Base-by-base conservation (phyloP, 2,329 filamentous ascomycete genomes). In the Lecanosticta acicola region DNA sequence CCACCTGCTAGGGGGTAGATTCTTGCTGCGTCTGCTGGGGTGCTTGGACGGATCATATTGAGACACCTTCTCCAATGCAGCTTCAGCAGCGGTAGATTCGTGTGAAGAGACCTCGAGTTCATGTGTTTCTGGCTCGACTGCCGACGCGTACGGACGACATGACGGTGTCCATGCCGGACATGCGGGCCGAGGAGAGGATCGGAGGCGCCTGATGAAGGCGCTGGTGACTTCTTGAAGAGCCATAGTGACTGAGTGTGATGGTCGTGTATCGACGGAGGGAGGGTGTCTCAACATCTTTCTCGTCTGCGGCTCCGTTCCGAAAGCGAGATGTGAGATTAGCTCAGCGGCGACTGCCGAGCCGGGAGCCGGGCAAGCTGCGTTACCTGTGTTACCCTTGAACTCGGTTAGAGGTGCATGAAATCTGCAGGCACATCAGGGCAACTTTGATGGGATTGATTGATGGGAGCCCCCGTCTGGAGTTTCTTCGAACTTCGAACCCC, bases 1-100 rank as follows among this genome's bases (percentile, higher is more conserved):
- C 20, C 65, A 79, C 77, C 77, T 77, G 73, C 75, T 76, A 10
- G 71, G 66, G 7, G 78, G 78, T 26, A 74, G 59, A 48, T 67
- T 59, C 44, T 60, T 65, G 40, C 64, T 65, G 32, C 75, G 66
- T 44, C 64, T 62, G 43, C 66, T 64, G 29, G 73, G 69, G 43
- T 66, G 66, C 38, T 66, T 72, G 36, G 49, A 46, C 9, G 59
- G 59, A 33, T 54, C 49, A n/a, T 47, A 55, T 54, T 74, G 67
- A 38, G 70, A 64, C 5, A n/a, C 69, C 66, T 37, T 67, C 64
- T 20, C 68, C 66, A n/a, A 66, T 58, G 26, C 62, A 61, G 42
- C 67, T 54, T 24, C 62, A 57, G 18, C 64, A 60, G 41, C 76
- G 63, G 34, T 43, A 13, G 45, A 18, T 26, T 34, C 29, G 74